These are phyloP conservation scores for Ogataea ramenticola DNA, from an alignment of 805 yeast genomes.

Conservation along the genomic window DNA sequence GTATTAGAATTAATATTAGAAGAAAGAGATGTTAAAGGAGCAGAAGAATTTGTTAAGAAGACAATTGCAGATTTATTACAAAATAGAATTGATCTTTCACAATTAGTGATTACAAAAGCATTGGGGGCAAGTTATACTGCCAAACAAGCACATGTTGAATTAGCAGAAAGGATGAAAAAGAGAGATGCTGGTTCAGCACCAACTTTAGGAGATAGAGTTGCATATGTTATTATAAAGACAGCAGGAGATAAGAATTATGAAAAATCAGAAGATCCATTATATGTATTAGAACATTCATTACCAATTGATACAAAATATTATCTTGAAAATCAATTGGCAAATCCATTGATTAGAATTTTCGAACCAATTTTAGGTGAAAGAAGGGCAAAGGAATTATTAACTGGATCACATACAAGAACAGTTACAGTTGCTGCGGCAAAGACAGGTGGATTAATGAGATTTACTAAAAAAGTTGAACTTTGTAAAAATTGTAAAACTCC, in stretches of 20 bases:
- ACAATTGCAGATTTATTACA: slow-evolving; percentile 87
- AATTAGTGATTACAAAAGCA: slow-evolving; percentile 88
- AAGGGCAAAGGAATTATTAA: slow-evolving; percentile 70
- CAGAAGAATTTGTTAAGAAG: slow-evolving; percentile 76
- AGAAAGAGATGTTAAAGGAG: slow-evolving; percentile 79
- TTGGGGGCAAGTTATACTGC: slow-evolving; percentile 89
- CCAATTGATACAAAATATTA: slow-evolving; percentile 95
- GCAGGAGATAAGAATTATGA: slow-evolving; percentile 86
- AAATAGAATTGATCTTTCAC: slow-evolving; percentile 87
- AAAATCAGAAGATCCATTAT: slow-evolving; percentile 94
- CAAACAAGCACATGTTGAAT: slow-evolving; percentile 94
- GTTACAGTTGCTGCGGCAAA: slow-evolving; percentile 68
- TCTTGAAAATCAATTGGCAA: slow-evolving; percentile 83
- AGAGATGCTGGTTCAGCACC: slow-evolving; percentile 99
- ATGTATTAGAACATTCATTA: slow-evolving; percentile 82
- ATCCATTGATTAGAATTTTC: slow-evolving; percentile 88
- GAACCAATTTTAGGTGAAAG: slow-evolving; percentile 90
- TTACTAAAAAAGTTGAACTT: slow-evolving; percentile 80
- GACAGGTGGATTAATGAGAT: slow-evolving; percentile 79
- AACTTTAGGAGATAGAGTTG: slow-evolving; percentile 94
- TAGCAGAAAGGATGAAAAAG: slow-evolving; percentile 92
- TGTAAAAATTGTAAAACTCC: slow-evolving; percentile 89
- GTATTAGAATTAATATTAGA: slow-evolving; percentile 80
- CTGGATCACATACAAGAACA: slow-evolving; percentile 79
- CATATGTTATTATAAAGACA: slow-evolving; percentile 84